Conservation (phyloP, 331 rosid species). For the Spiraea crenata region DNA sequence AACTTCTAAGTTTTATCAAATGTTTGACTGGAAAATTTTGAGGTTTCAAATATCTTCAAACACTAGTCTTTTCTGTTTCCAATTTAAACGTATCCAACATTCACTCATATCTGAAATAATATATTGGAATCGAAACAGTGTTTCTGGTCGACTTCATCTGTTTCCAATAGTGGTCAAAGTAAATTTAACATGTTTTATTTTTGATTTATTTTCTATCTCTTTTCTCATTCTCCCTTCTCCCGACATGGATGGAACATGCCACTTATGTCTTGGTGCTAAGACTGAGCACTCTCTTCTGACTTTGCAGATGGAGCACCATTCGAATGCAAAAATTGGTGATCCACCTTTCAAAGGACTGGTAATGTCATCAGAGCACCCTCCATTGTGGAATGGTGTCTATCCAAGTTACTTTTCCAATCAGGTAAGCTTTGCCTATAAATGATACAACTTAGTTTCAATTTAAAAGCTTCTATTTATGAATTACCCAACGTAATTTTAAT, state of each 20-base stretch:
- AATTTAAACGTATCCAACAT: background rate
- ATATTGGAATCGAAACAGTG: background rate
- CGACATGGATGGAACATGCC: background rate
- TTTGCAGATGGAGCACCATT: conserved; percentile 64
- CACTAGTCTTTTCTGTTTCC: background rate
- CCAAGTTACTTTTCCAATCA: conserved; percentile 60
- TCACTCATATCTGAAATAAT: background rate
- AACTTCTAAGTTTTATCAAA: background rate
- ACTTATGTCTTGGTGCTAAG: conserved; percentile 3
- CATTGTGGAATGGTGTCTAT: conserved; percentile 57
- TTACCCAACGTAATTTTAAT: conserved; percentile 5
- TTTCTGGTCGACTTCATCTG: background rate
- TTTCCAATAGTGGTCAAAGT: conserved; percentile 6
- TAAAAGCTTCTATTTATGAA: conserved; percentile 13
- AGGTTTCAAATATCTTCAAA: conserved; percentile 3
- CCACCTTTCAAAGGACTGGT: conserved; percentile 58
- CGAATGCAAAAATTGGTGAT: conserved; percentile 41
- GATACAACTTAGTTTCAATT: conserved; percentile 11
- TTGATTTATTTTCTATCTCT: background rate
- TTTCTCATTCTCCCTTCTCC: conserved; percentile 12
- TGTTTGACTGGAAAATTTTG: background rate
- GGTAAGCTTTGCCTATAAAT: conserved; percentile 40
- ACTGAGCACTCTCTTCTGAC: conserved; percentile 18
- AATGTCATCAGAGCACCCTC: conserved; percentile 54
- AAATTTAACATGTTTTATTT: background rate